Percentiles rank a stretch among this genome's conserved stretches.
These are phyloP conservation scores for Suillus subluteus DNA, from an alignment of 768 basidiomycete species.

Conservation along the genomic window DNA sequence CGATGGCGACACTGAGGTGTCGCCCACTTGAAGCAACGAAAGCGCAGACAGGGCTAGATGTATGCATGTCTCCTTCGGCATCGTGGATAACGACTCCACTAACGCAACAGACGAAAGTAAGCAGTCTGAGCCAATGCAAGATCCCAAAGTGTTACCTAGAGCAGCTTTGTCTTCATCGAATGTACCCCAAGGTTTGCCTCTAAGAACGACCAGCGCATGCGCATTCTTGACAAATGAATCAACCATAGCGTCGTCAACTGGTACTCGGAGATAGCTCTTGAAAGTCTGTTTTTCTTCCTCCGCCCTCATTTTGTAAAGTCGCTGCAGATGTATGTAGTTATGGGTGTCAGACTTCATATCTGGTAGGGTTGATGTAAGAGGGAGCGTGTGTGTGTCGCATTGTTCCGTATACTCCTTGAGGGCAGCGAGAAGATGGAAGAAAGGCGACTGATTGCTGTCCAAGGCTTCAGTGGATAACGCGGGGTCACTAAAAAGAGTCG, in stretches of 20 bases:
- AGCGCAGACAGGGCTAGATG: slow-evolving; percentile 79
- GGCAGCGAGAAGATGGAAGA: slow-evolving; percentile 80
- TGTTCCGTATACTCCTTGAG: slow-evolving; percentile 65
- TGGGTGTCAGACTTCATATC: slow-evolving; percentile 95
- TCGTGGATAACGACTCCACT: slow-evolving; percentile 33
- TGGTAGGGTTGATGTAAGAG: slow-evolving; percentile 84
- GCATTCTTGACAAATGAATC: slow-evolving; percentile 82
- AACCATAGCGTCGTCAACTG: slow-evolving; percentile 55
- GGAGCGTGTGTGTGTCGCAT: slow-evolving; percentile 64
- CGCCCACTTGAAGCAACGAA: slow-evolving; percentile 31
- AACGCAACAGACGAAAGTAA: slow-evolving; percentile 7
- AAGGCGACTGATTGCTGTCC: slow-evolving; percentile 57
- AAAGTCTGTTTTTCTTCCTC: slow-evolving; percentile 66
- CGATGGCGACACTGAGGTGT: slow-evolving; percentile 42
- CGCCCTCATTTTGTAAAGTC: slow-evolving; percentile 79
- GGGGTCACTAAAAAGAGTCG: slow-evolving; percentile 64
- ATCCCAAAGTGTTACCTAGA: slow-evolving; percentile 45
- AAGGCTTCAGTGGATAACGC: slow-evolving; percentile 46
- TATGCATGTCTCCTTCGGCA: slow-evolving; percentile 61
- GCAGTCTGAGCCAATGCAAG: not conserved
- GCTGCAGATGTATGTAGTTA: slow-evolving; percentile 84
- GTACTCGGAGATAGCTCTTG: slow-evolving; percentile 49
- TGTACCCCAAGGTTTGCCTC: slow-evolving; percentile 63
- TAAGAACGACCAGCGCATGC: slow-evolving; percentile 69
- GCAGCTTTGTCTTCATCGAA: slow-evolving; percentile 52